These are phyloP conservation scores for Pseudogymnoascus verrucosus DNA, from an alignment of 2,329 filamentous ascomycete species.

Conservation along the genomic window DNA sequence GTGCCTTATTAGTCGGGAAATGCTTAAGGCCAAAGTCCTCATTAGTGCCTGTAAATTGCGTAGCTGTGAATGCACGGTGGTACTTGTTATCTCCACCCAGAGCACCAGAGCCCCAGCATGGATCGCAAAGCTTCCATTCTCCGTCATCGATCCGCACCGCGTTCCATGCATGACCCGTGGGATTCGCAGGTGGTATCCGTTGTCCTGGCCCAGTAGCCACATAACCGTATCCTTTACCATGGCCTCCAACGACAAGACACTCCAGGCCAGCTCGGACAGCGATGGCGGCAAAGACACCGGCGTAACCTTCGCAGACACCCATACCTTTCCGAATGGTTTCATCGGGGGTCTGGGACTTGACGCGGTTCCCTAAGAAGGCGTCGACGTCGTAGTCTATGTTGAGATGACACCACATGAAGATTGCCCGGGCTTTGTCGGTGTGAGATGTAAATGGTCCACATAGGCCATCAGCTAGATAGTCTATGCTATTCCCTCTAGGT, in stretches of 20 bases:
- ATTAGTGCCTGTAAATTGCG: conserved; percentile 55
- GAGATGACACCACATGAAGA: conserved; percentile 94
- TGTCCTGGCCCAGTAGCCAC: conserved; percentile 53
- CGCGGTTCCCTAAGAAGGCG: conserved; percentile 65
- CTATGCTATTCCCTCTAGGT: conserved; percentile 51
- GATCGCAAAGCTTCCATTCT: conserved; percentile 83
- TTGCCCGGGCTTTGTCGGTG: conserved; percentile 85
- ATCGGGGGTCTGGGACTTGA: conserved; percentile 60
- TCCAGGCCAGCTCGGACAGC: conserved; percentile 74
- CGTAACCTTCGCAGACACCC: conserved; percentile 90
- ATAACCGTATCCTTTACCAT: conserved; percentile 82
- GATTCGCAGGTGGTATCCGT: conserved; percentile 53
- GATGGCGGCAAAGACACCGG: conserved; percentile 70
- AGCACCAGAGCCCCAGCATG: conserved; percentile 86
- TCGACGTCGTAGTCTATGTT: conserved; percentile 81
- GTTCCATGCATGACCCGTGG: conserved; percentile 80
- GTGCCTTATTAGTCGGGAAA: conserved; percentile 59
- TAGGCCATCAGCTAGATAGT: conserved; percentile 68
- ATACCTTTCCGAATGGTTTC: conserved; percentile 68
- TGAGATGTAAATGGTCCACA: conserved; percentile 70
- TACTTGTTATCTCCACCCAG: conserved; percentile 52
- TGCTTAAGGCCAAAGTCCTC: conserved; percentile 75
- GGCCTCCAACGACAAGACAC: conserved; percentile 63
- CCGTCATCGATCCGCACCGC: conserved; percentile 80
- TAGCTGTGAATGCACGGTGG: conserved; percentile 58